Evolutionary conservation across 1,139 yeast species (phyloP).

Genomic region (Barnettozyma hawaiiensis): DNA sequence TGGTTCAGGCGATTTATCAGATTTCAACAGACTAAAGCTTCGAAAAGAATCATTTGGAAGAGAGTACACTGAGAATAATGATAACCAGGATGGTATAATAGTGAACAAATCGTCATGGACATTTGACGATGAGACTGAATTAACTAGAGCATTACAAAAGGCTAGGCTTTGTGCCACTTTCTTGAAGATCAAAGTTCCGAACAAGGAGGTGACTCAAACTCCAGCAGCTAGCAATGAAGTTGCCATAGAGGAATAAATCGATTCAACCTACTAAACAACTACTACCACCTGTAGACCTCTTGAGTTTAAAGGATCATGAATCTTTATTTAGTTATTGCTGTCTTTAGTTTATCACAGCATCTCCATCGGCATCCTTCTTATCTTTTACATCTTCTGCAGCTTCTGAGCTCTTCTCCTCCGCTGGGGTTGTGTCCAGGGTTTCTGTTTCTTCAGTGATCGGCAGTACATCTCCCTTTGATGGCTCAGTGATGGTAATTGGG

Average conservation of each 20-base stretch:
- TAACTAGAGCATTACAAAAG: constrained; percentile 36
- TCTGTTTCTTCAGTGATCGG: not conserved
- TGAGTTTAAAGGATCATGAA: no score
- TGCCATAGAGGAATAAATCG: constrained; percentile 1
- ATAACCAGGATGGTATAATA: constrained; percentile 31
- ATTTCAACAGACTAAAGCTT: constrained; percentile 43
- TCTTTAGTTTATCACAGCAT: constrained; percentile 13
- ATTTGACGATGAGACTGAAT: constrained; percentile 37
- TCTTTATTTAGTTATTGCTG: no score
- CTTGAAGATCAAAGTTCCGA: constrained; percentile 36
- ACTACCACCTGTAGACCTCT: no score
- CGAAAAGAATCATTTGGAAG: constrained; percentile 32
- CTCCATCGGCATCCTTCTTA: constrained; percentile 16
- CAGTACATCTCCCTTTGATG: not conserved
- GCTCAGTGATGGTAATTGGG: not conserved
- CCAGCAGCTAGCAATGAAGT: not conserved
- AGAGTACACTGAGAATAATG: constrained; percentile 38
- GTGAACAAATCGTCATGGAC: constrained; percentile 51
- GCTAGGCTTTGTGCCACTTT: constrained; percentile 58
- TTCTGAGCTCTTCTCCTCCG: not conserved
- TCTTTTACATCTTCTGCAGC: not conserved
- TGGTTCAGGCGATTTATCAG: constrained; percentile 57
- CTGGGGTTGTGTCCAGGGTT: not conserved
- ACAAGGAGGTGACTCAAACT: not conserved
- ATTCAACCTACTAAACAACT: no score